These are phyloP conservation scores for Eucalyptus decipiens DNA, from an alignment of 345 rosid species.

Conservation along the genomic window DNA sequence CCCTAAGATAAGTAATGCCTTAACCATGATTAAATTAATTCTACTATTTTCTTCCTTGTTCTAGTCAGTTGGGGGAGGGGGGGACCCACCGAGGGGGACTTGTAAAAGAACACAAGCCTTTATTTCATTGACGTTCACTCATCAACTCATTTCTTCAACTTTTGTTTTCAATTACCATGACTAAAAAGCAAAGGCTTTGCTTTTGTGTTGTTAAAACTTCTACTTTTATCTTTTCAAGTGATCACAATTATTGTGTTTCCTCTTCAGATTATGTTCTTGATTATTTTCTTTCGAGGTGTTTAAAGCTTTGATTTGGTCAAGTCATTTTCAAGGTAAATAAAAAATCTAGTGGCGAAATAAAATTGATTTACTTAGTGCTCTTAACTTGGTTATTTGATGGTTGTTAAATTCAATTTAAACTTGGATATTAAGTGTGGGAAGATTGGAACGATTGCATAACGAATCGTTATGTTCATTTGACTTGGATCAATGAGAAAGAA, in stretches of 20 bases:
- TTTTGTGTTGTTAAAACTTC: background rate
- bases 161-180: no score
- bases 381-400: background rate
- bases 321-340: background rate
- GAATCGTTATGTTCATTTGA: no score
- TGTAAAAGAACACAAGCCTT: background rate
- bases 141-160: conserved; percentile 6
- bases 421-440: no score
- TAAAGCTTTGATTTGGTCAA: background rate
- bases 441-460: no score
- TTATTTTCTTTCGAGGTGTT: no score
- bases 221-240: no score
- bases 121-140: background rate
- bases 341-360: background rate
- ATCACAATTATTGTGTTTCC: background rate
- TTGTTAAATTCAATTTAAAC: no score
- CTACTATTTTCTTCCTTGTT: background rate
- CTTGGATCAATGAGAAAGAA: no score
- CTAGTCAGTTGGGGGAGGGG: background rate
- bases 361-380: background rate
- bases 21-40: background rate
- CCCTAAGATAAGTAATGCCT: background rate
- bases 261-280: background rate
- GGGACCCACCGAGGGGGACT: no score
- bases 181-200: background rate